Evolutionary conservation across 2,329 filamentous ascomycete genomes (phyloP).

Genomic region (Epichloe typhina): DNA sequence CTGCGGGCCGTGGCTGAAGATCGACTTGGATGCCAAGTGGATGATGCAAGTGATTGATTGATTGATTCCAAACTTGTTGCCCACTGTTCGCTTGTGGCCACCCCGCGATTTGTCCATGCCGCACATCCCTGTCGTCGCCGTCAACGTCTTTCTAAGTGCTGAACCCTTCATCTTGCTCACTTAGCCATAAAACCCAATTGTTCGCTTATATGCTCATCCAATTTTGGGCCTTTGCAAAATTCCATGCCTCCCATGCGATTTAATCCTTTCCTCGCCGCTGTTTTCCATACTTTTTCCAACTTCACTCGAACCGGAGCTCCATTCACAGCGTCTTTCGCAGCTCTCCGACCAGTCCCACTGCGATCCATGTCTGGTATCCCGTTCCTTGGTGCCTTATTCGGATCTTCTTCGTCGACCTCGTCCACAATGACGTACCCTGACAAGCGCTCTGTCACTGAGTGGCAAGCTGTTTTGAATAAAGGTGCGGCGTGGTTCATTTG

Average conservation of each 20-base stretch:
- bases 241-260: constrained; percentile 32
- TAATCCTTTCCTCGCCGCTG: constrained; percentile 31
- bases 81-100: constrained; percentile 1
- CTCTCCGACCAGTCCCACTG: constrained; percentile 16
- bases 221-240: neutral
- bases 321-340: constrained; percentile 8
- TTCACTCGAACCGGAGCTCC: constrained; percentile 22
- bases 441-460: constrained; percentile 69
- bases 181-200: neutral
- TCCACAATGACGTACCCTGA: constrained; percentile 65
- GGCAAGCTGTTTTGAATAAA: constrained; percentile 68
- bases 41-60: neutral
- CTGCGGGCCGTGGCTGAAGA: constrained; percentile 1
- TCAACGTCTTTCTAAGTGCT: neutral
- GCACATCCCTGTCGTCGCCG: neutral
- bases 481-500: constrained; percentile 19
- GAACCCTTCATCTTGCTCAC: neutral
- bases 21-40: constrained; percentile 6
- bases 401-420: constrained; percentile 35
- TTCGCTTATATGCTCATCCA: neutral
- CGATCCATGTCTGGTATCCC: constrained; percentile 65
- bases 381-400: constrained; percentile 65
- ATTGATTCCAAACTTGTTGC: constrained; percentile 7
- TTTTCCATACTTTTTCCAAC: constrained; percentile 35
- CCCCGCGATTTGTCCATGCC: constrained; percentile 3